Evolutionary conservation across 2,329 filamentous ascomycete genomes (phyloP), one percentile per base, ranked within the genome.

Genomic region (Sporothrix phasma): DNA sequence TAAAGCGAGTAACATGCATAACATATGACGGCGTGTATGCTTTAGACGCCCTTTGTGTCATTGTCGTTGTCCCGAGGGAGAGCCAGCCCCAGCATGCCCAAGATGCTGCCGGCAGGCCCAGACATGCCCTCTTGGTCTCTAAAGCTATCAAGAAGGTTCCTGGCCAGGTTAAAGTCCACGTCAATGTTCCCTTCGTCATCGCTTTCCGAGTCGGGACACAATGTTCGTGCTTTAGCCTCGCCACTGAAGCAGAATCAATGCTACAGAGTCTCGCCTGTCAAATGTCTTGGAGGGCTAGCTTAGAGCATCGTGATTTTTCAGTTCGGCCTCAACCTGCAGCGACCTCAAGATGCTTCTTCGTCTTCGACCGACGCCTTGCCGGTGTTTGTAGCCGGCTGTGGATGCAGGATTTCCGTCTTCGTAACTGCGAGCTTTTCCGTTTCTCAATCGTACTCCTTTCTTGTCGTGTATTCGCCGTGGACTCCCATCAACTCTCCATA

Each of bases 121-220:
- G 90, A 81, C 79, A 88, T 84, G 13, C 94, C 94, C 19, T 81
- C 90, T 74, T 97, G 93, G 17, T 89, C 88, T 72, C 96, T 95
- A 76, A 99, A 92, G 70, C 90, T 93, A 74, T 97, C 91, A 1
- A 99, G 79, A 63, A 99, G 79, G 71, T 97, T 97, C 74, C 89
- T 91, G 19, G 90, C 92, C 26, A 99, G 79, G 67, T 94, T 93
- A 69, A 92, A 89, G 72, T 97, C 90, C 31, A 94, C 84, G 67
- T 92, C 81, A 4, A 94, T 82, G 62, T 88, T 85, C 0, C 83
- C 81, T 8, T 82, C 80, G 2, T 62, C 62, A 3, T 84, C 77
- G 26, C 80, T 78, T 31, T 80, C 75, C 7, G 78, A 74, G 59
- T 75, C 58, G 15, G 19, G n/a, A 1, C 31, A 19, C 2, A 11